These are phyloP conservation scores for Lachnellula arida DNA, from an alignment of 2,329 filamentous ascomycete genomes.

Conservation along the genomic window DNA sequence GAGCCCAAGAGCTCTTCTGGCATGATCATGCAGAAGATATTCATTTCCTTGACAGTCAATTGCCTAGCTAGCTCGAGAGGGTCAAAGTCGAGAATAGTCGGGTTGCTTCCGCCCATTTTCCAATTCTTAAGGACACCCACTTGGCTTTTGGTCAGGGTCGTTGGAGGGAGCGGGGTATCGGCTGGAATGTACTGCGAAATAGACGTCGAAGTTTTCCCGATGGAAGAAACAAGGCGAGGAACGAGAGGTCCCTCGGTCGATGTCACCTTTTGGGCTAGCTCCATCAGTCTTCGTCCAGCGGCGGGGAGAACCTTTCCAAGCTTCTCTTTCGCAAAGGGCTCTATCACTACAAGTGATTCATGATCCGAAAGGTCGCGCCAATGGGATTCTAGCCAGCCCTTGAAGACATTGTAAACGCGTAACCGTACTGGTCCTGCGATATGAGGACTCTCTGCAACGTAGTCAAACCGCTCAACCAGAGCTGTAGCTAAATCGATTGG, in stretches of 20 bases:
- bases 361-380: slow-evolving; percentile 82
- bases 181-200: slow-evolving; percentile 65
- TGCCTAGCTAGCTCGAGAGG: slow-evolving; percentile 87
- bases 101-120: slow-evolving; percentile 64
- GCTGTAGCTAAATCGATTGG: slow-evolving; percentile 73
- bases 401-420: slow-evolving; percentile 93
- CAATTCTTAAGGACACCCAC: slow-evolving; percentile 66
- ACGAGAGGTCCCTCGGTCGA: slow-evolving; percentile 70
- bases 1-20: slow-evolving; percentile 88
- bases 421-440: slow-evolving; percentile 78
- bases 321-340: slow-evolving; percentile 72
- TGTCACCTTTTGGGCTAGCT: slow-evolving; percentile 74
- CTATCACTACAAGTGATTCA: slow-evolving; percentile 69
- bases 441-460: slow-evolving; percentile 72
- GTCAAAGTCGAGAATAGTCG: slow-evolving; percentile 85
- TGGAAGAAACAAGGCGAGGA: slow-evolving; percentile 76
- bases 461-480: slow-evolving; percentile 89
- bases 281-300: slow-evolving; percentile 74
- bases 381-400: slow-evolving; percentile 94
- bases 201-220: slow-evolving; percentile 81
- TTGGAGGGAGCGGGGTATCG: slow-evolving; percentile 66
- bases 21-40: slow-evolving; percentile 84
- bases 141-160: slow-evolving; percentile 72
- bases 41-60: slow-evolving; percentile 86
- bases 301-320: slow-evolving; percentile 65